Evolutionary conservation across 139 green algal genomes (phyloP).

Genomic region (Chlorella sp.): DNA sequence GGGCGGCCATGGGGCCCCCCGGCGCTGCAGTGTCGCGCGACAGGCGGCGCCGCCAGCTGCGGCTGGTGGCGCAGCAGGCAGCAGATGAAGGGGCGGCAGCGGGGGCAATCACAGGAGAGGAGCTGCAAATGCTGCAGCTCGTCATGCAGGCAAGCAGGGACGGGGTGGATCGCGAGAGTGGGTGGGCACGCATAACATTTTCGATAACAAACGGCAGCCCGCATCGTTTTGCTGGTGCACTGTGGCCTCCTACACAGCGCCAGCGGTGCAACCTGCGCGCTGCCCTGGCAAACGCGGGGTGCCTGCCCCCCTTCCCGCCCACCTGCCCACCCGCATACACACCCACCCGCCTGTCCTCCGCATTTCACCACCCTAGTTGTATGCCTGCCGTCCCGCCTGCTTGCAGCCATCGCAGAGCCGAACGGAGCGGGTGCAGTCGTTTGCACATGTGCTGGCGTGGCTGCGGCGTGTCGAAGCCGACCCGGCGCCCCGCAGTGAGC

Average conservation of each 20-base stretch:
- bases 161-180: not conserved
- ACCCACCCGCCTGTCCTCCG: not conserved
- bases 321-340: not conserved
- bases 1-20: not conserved
- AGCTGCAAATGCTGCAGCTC: not conserved
- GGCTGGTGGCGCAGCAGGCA: not conserved
- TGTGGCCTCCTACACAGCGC: no score
- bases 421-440: conserved; percentile 8
- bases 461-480: conserved; percentile 10
- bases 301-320: no score
- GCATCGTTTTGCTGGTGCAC: no score
- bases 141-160: not conserved
- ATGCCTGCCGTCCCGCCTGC: not conserved
- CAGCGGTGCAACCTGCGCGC: not conserved
- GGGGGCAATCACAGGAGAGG: not conserved
- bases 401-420: conserved; percentile 6
- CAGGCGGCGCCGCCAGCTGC: not conserved
- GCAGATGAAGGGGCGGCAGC: not conserved
- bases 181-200: not conserved
- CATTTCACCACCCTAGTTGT: not conserved
- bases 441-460: conserved; percentile 19
- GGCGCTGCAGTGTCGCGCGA: not conserved
- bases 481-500: not conserved
- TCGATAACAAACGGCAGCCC: no score
- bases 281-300: not conserved